Evolutionary conservation across 768 basidiomycete species (phyloP).

Genomic region (Mrakia blollopis): DNA sequence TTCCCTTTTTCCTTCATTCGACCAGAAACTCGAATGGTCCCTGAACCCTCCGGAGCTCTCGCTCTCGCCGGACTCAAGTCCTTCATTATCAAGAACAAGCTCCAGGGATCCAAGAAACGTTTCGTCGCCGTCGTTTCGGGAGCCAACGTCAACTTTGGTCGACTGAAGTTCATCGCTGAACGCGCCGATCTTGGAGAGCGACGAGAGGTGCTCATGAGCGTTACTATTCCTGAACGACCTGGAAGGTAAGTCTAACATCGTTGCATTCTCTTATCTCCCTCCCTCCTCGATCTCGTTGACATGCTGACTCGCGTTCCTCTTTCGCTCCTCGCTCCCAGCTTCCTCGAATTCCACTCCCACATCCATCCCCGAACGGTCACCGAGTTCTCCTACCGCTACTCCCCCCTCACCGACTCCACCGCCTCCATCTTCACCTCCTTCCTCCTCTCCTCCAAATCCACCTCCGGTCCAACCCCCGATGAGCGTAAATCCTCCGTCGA

Average conservation of each 20-base stretch:
- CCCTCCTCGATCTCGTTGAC: background rate
- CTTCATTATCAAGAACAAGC: constrained; percentile 71
- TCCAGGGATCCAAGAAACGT: constrained; percentile 74
- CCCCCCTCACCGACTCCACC: constrained; percentile 52
- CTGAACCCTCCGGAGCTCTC: constrained; percentile 92
- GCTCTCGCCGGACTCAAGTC: constrained; percentile 87
- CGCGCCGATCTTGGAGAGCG: constrained; percentile 96
- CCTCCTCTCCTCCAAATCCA: constrained; percentile 57
- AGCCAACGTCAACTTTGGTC: constrained; percentile 98
- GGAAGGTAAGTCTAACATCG: constrained; percentile 75
- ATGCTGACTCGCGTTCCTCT: background rate
- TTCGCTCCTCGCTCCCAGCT: constrained; percentile 51
- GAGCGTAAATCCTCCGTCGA: constrained; percentile 44
- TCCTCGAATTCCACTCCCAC: constrained; percentile 74
- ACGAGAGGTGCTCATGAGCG: constrained; percentile 82
- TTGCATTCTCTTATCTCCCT: background rate
- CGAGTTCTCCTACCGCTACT: constrained; percentile 87
- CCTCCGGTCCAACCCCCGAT: constrained; percentile 47
- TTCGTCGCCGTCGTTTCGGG: constrained; percentile 92
- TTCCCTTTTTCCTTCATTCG: background rate
- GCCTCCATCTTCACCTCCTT: constrained; percentile 91
- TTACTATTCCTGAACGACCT: constrained; percentile 87
- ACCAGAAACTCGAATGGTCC: constrained; percentile 87
- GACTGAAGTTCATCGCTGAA: constrained; percentile 94
- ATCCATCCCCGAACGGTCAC: constrained; percentile 90